phyloP scores from a whole-genome alignment of 1,284 basidiomycete species.

The Xanthoconium separans region DNA sequence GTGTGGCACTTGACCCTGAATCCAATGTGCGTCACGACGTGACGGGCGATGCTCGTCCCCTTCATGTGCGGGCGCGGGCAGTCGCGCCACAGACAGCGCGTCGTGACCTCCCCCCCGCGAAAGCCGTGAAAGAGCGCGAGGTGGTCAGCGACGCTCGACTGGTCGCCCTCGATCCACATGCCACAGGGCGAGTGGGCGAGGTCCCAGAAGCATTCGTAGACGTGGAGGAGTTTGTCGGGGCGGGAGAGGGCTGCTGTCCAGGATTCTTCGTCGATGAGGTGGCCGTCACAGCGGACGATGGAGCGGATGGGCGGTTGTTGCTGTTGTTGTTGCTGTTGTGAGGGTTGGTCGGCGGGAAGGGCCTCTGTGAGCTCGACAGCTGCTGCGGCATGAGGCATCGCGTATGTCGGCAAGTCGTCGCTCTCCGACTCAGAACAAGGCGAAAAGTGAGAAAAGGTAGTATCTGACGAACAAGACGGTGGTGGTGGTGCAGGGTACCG shows the following conservation, averaged over 20 bases:
- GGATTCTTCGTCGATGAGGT: constrained; percentile 31
- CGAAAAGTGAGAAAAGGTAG: constrained; percentile 19
- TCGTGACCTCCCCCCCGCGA: constrained; percentile 29
- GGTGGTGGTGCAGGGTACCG: constrained; percentile 14
- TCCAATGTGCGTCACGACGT: constrained; percentile 33
- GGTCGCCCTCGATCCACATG: constrained; percentile 36
- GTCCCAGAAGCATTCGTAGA: constrained; percentile 35
- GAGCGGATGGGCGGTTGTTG: constrained; percentile 13
- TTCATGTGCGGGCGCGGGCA: constrained; percentile 32
- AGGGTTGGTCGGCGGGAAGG: constrained; percentile 5
- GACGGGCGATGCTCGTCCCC: constrained; percentile 35
- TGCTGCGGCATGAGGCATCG: constrained; percentile 21
- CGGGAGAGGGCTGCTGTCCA: constrained; percentile 24
- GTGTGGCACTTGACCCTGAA: constrained; percentile 32
- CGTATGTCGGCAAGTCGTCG: constrained; percentile 20
- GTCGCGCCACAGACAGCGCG: constrained; percentile 32
- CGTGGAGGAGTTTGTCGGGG: constrained; percentile 27
- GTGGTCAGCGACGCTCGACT: constrained; percentile 35
- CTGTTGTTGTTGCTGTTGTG: background rate
- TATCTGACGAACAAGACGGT: constrained; percentile 16
- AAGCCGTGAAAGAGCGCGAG: constrained; percentile 32
- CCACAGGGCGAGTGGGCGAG: constrained; percentile 23
- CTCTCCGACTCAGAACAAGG: constrained; percentile 27
- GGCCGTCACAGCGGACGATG: constrained; percentile 28
- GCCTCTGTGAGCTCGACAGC: constrained; percentile 20